Conservation (phyloP, 164 flowering plant species). For the Macadamia integrifolia region DNA sequence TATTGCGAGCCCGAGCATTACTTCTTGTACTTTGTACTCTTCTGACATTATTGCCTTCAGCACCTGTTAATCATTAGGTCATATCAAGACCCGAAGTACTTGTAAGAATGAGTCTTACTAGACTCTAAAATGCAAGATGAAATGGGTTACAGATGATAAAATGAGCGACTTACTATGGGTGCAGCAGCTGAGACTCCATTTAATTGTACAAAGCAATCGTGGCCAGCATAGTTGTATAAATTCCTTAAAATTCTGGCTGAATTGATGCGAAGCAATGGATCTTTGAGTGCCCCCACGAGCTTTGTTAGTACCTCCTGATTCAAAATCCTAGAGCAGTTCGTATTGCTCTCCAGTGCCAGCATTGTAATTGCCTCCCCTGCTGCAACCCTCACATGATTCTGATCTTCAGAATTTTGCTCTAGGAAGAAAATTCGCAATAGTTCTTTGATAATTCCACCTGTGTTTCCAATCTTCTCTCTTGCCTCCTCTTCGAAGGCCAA, state of each 20-base stretch:
- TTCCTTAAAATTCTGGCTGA: constrained; percentile 79
- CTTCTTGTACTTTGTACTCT: constrained; percentile 75
- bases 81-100: neutral
- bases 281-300: constrained; percentile 51
- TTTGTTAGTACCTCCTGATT: constrained; percentile 37
- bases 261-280: constrained; percentile 43
- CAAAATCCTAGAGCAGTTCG: constrained; percentile 56
- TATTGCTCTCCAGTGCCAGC: constrained; percentile 69
- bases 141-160: neutral
- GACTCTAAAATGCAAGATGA: neutral
- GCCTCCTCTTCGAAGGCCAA: constrained; percentile 75
- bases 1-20: constrained; percentile 80
- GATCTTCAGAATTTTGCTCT: constrained; percentile 24
- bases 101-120: neutral
- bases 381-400: constrained; percentile 43
- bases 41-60: constrained; percentile 57
- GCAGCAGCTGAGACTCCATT: constrained; percentile 54
- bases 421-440: constrained; percentile 57
- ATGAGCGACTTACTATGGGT: constrained; percentile 48
- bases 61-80: constrained; percentile 34
- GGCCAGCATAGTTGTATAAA: constrained; percentile 54
- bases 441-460: constrained; percentile 72
- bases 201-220: constrained; percentile 41
- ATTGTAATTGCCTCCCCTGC: constrained; percentile 90
- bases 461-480: constrained; percentile 80